These are phyloP conservation scores for Noccaea bulbosa DNA, from an alignment of 345 rosid genomes.

Conservation along the genomic window DNA sequence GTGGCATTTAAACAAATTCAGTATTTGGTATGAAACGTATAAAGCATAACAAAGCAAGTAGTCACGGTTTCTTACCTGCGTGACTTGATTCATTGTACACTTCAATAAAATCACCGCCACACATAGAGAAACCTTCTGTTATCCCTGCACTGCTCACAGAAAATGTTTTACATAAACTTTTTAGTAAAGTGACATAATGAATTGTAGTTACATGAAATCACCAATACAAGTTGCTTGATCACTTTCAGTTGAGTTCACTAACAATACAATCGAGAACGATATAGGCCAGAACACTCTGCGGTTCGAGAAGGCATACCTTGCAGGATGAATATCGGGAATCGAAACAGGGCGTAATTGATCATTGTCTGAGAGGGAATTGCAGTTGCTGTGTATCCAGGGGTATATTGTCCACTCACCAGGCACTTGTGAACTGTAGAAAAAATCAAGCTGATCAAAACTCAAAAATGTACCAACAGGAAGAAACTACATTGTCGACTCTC, in stretches of 20 bases:
- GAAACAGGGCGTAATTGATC: conserved; percentile 86
- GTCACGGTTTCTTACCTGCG: conserved; percentile 56
- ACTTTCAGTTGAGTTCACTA: conserved; percentile 8
- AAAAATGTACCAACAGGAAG: conserved; percentile 20
- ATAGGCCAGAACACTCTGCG: not conserved
- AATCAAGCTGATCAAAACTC: conserved; percentile 30
- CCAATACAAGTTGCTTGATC: conserved; percentile 4
- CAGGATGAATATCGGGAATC: conserved; percentile 94
- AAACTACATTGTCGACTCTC: conserved; percentile 11
- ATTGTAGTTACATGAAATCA: conserved; percentile 19
- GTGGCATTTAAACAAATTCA: not conserved
- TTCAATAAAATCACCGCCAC: conserved; percentile 98
- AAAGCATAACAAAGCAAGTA: conserved; percentile 15
- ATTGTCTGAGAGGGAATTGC: conserved; percentile 86
- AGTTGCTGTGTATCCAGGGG: conserved; percentile 98
- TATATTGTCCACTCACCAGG: conserved; percentile 87
- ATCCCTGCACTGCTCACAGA: conserved; percentile 84
- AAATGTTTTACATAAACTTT: not conserved
- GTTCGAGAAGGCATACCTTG: conserved; percentile 56
- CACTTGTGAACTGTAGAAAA: conserved; percentile 50
- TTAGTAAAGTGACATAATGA: conserved; percentile 21
- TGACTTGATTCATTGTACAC: conserved; percentile 85
- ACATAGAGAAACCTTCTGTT: conserved; percentile 97
- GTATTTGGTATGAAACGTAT: conserved; percentile 13
- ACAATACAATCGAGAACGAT: conserved; percentile 18